These are phyloP conservation scores for Fragaria vesca DNA, from an alignment of 306 rosid species.

Conservation along the genomic window DNA sequence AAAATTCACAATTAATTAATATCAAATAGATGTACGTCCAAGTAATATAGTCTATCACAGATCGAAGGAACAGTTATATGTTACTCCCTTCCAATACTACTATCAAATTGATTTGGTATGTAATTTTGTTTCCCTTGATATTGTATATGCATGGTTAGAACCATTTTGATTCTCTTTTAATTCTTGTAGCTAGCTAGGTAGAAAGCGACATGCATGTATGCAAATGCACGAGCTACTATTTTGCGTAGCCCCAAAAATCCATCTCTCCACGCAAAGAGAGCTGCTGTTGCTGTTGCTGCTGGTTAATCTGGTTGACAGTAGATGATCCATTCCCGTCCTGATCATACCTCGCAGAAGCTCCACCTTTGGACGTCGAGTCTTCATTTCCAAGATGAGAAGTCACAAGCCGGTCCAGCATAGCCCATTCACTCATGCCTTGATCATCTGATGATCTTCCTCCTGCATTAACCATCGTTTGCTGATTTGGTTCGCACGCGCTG, in stretches of 20 bases:
- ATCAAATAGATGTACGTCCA: neutral
- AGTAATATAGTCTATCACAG: neutral
- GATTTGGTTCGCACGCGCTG: constrained; percentile 40
- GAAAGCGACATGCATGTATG: neutral
- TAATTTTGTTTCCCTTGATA: neutral
- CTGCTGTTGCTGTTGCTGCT: constrained; percentile 21
- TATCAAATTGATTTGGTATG: neutral
- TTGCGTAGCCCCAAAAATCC: constrained; percentile 86
- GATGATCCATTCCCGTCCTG: constrained; percentile 36
- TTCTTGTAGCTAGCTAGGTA: neutral
- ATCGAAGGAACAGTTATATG: neutral
- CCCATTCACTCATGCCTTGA: constrained; percentile 67
- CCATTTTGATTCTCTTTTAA: neutral
- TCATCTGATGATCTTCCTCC: constrained; percentile 26
- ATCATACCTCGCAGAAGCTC: constrained; percentile 41
- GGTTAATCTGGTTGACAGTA: constrained; percentile 51
- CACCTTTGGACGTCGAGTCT: constrained; percentile 48
- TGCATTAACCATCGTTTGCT: constrained; percentile 35
- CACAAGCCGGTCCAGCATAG: constrained; percentile 71
- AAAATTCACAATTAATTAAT: constrained; percentile 1
- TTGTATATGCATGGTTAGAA: neutral
- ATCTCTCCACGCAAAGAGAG: constrained; percentile 76
- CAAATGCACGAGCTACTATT: constrained; percentile 27
- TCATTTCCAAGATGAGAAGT: constrained; percentile 60
- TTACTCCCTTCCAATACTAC: neutral